Percentiles rank a stretch among this genome's conserved stretches.
Evolutionary conservation across 352 stramenopile genomes (phyloP).

Genomic region (Phytophthora brassicae): DNA sequence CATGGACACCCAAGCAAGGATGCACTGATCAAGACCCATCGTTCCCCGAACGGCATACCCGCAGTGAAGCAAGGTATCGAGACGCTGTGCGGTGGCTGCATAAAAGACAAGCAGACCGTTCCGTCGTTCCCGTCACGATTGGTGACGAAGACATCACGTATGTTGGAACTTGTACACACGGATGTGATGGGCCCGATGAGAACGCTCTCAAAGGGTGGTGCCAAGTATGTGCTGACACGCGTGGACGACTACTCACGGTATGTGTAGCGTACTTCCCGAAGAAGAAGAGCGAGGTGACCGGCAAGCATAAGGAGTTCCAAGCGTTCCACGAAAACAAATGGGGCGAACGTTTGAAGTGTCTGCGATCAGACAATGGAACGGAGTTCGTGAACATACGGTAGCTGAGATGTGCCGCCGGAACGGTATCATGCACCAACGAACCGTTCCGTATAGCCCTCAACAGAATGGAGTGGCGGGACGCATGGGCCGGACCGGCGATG

Average conservation of each 20-base stretch:
- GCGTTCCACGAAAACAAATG: constrained; percentile 18
- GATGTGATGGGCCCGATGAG: constrained; percentile 12
- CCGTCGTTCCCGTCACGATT: neutral
- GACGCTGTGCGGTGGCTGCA: constrained; percentile 12
- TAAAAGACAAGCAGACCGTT: constrained; percentile 16
- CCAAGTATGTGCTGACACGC: constrained; percentile 8
- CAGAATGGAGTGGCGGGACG: constrained; percentile 27
- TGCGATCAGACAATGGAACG: constrained; percentile 32
- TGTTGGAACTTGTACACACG: neutral
- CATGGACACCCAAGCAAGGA: constrained; percentile 10
- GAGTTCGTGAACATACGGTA: constrained; percentile 18
- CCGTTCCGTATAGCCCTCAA: constrained; percentile 11
- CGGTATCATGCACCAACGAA: constrained; percentile 21
- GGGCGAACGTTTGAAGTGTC: constrained; percentile 11
- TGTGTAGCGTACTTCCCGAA: constrained; percentile 18
- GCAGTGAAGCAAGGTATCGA: no score
- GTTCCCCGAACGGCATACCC: no score
- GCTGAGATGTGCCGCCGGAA: neutral
- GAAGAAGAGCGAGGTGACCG: constrained; percentile 14
- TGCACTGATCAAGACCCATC: constrained; percentile 5
- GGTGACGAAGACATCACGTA: constrained; percentile 2
- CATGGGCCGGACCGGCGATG: constrained; percentile 24
- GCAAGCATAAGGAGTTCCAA: constrained; percentile 12
- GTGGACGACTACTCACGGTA: constrained; percentile 17
- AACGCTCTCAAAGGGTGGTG: constrained; percentile 9